Conservation (phyloP, 2,329 filamentous ascomycete species). For the Colletotrichum sp. region DNA sequence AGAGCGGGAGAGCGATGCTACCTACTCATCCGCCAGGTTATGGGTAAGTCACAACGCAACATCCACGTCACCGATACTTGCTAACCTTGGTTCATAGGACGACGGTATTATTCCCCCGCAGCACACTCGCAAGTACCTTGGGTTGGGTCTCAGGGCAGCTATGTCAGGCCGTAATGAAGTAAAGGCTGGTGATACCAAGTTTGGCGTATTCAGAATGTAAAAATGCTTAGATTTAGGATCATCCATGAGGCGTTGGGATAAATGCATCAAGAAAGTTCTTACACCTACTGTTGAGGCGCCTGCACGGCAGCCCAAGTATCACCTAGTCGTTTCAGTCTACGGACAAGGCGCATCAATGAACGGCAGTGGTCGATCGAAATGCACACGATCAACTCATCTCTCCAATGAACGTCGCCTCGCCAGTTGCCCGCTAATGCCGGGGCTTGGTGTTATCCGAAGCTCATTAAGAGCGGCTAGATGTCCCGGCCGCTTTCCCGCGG, state of each 20-base stretch:
- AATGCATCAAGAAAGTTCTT: background rate
- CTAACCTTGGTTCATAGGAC: constrained; percentile 49
- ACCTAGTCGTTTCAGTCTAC: background rate
- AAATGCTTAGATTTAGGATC: background rate
- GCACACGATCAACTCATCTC: background rate
- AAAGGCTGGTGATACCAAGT: constrained; percentile 67
- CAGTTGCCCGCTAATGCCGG: background rate
- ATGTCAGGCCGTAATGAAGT: constrained; percentile 70
- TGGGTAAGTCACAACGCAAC: constrained; percentile 65
- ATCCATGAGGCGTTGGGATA: background rate
- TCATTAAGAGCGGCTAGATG: background rate
- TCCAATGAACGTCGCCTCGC: background rate
- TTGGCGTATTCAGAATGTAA: constrained; percentile 86
- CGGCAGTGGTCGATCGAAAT: background rate
- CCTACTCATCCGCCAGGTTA: constrained; percentile 84
- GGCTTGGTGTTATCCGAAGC: background rate
- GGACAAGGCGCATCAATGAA: background rate
- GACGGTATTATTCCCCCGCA: constrained; percentile 82
- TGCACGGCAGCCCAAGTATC: background rate
- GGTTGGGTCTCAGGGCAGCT: constrained; percentile 73
- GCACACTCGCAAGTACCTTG: constrained; percentile 75
- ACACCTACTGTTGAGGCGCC: background rate
- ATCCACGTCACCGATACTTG: constrained; percentile 12
- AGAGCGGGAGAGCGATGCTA: constrained; percentile 86
- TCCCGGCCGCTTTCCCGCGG: background rate